Evolutionary conservation across 1,139 yeast genomes (phyloP), one percentile per base, ranked within the genome.

Genomic region (Casaregolazyma suthepensis): DNA sequence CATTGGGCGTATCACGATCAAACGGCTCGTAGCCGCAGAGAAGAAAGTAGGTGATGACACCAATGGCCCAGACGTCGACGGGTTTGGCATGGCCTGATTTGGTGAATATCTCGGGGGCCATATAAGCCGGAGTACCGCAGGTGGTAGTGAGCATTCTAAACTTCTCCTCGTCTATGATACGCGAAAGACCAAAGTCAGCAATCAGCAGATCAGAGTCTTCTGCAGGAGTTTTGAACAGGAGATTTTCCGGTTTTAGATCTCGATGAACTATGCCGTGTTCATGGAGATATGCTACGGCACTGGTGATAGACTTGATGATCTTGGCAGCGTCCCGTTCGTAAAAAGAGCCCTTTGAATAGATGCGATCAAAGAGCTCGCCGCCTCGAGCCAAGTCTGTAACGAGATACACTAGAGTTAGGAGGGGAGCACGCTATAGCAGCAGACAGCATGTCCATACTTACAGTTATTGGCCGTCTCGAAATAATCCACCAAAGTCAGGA

Each of bases 171-270:
- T 74, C 77, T 15, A 73, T 70, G 48, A 74, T 72, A 4, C 76
- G 71, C 7, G 87, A 81, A 38, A 84, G 71, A 1, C 94, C 93
- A 68, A 85, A 86, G 68, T 86, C 94, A 2, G 88, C 91, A 52
- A 86, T 72, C 48, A 86, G 72, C 50, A 85, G 68, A 60, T 77
- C 81, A 45, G 77, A 76, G 44, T 77, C 72, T 49, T 68, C 71
- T 48, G 68, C 74, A 20, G 68, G 62, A 5, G 75, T 69, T 37
- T 69, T 66, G 57, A 91, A 75, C 55, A 93, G 72, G 52, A 93
- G 80, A 64, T 93, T 93, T 66, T 93, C 99, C 0, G 98, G 97
- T 69, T 93, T 93, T 59, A 93, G 75, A 69, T 93, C 99, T 52
- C 98, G 78, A 69, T 93, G 99, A 13, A 89, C 94, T 53, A 91